Evolutionary conservation across 164 flowering plant genomes (phyloP).

Genomic region (Tetracentron sinense): DNA sequence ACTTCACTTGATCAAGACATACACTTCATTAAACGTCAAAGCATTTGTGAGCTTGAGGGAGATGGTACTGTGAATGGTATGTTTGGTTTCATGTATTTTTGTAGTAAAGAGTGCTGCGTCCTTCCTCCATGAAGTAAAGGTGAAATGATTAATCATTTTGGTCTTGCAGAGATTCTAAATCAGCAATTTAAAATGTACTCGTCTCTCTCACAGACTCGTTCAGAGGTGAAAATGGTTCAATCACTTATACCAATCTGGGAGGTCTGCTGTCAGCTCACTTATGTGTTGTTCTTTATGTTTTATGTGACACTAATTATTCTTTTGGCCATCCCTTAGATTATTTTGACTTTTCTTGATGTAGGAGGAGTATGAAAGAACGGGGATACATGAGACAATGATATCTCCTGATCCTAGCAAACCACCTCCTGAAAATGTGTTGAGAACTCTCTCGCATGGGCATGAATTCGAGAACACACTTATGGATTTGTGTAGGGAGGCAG

Average conservation of each 20-base stretch:
- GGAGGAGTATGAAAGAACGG: conserved; percentile 87
- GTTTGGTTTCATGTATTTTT: conserved; percentile 14
- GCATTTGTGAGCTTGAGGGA: conserved; percentile 86
- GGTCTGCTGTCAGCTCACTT: conserved; percentile 41
- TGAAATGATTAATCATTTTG: conserved; percentile 8
- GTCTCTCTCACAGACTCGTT: conserved; percentile 69
- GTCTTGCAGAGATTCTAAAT: conserved; percentile 71
- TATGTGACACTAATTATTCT: not conserved
- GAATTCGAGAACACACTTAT: conserved; percentile 39
- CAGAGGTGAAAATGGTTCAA: conserved; percentile 94
- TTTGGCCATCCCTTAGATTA: conserved; percentile 6
- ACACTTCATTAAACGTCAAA: conserved; percentile 49
- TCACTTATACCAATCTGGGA: conserved; percentile 98
- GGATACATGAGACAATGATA: conserved; percentile 37
- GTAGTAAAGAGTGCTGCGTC: not conserved
- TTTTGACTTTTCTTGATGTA: conserved; percentile 22
- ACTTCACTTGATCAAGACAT: conserved; percentile 25
- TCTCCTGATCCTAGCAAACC: conserved; percentile 68
- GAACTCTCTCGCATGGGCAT: conserved; percentile 40
- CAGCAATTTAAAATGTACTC: conserved; percentile 61
- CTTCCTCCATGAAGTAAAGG: not conserved
- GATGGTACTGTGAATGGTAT: conserved; percentile 82
- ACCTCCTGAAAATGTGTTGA: conserved; percentile 52
- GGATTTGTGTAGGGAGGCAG: conserved; percentile 35
- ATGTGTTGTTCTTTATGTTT: conserved; percentile 7